Percentiles rank a stretch among this genome's conserved stretches.
Evolutionary conservation across 1,284 basidiomycete genomes (phyloP).

Genomic region (Moesziomyces sp.): DNA sequence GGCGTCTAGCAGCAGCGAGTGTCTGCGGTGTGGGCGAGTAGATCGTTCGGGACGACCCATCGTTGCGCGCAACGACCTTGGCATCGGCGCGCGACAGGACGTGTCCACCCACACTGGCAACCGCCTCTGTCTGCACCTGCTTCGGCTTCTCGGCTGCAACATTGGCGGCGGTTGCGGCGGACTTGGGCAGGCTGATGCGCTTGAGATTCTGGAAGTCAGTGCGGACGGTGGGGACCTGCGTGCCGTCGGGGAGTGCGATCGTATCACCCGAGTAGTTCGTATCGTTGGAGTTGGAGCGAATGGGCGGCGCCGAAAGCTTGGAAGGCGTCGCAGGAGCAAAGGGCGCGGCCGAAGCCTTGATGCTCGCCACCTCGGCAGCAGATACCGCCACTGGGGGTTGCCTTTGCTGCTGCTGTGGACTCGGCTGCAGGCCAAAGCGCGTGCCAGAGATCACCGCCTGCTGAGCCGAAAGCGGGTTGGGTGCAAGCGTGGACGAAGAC

Average conservation of each 20-base stretch:
- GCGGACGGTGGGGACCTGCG: conserved; percentile 37
- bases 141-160: neutral
- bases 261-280: conserved; percentile 28
- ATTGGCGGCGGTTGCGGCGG: neutral
- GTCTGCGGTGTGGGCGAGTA: conserved; percentile 51
- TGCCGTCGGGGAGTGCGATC: conserved; percentile 29
- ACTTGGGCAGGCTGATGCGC: conserved; percentile 32
- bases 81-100: conserved; percentile 22
- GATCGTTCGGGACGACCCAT: conserved; percentile 41
- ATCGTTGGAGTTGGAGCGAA: conserved; percentile 32
- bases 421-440: neutral
- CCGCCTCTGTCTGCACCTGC: neutral
- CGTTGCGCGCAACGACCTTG: conserved; percentile 25
- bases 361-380: conserved; percentile 22
- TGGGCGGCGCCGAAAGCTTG: conserved; percentile 31
- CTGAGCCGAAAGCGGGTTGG: neutral
- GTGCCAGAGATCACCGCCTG: neutral
- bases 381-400: neutral
- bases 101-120: conserved; percentile 37
- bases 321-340: conserved; percentile 25
- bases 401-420: conserved; percentile 1
- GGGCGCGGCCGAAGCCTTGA: conserved; percentile 32
- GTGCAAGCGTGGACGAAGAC: conserved; percentile 12
- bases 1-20: conserved; percentile 27
- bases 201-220: conserved; percentile 54